These are phyloP conservation scores for Bertia moriformis DNA, from an alignment of 2,329 filamentous ascomycete genomes.

Conservation along the genomic window DNA sequence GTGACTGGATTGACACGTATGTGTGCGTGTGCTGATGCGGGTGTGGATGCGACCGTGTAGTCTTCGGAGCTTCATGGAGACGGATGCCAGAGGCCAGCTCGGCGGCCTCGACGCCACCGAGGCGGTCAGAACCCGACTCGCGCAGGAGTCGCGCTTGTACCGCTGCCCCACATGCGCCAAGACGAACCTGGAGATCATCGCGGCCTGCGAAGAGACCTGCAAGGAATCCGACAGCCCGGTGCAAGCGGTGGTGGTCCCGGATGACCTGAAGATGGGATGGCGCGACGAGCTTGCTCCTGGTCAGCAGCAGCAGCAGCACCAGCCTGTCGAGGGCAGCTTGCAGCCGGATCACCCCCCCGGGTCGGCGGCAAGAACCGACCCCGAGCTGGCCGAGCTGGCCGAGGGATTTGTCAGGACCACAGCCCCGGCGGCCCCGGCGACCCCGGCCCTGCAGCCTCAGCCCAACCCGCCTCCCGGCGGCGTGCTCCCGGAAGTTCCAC, in stretches of 20 bases:
- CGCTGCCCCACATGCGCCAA: constrained; percentile 55
- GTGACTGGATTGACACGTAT: too few relatives aligned
- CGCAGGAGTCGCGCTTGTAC: constrained; percentile 50
- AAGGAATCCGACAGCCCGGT: constrained; percentile 15
- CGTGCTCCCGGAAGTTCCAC: too few relatives aligned
- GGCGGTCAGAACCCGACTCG: constrained; percentile 52
- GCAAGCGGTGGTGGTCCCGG: constrained; percentile 6
- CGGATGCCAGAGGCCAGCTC: constrained; percentile 72
- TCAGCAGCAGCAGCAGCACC: not conserved
- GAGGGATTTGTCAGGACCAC: not conserved
- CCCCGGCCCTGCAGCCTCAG: too few relatives aligned
- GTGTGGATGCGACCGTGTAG: too few relatives aligned
- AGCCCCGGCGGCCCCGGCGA: too few relatives aligned
- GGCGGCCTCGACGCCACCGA: constrained; percentile 72
- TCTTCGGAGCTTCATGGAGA: constrained; percentile 85
- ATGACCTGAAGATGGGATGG: constrained; percentile 6
- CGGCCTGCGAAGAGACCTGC: constrained; percentile 49
- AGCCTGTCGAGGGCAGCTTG: not conserved
- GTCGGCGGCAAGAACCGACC: not conserved
- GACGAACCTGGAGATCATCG: constrained; percentile 60
- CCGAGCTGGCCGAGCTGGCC: not conserved
- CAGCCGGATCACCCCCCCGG: not conserved
- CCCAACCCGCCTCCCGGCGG: too few relatives aligned
- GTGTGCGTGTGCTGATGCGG: too few relatives aligned
- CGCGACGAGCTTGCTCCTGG: constrained; percentile 26